Evolutionary conservation across 345 rosid genomes (phyloP).

Genomic region (Salix viminalis): DNA sequence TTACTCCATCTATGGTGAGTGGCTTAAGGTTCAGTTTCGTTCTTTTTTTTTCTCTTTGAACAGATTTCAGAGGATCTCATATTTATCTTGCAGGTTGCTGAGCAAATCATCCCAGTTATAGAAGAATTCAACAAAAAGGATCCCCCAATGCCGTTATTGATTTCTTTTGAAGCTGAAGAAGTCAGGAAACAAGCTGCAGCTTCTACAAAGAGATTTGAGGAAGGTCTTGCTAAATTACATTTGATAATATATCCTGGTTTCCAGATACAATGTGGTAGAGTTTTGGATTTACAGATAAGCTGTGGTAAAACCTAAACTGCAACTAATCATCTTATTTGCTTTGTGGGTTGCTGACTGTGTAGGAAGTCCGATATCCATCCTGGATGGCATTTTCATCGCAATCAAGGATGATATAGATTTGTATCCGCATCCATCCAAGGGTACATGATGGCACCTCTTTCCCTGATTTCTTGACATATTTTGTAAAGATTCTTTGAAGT

Average conservation of each 20-base stretch:
- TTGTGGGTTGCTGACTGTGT: slow-evolving; percentile 22
- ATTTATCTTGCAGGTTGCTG: slow-evolving; percentile 56
- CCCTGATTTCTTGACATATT: neutral
- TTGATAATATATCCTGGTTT: neutral
- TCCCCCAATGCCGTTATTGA: slow-evolving; percentile 57
- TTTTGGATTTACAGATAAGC: neutral
- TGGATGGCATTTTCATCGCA: slow-evolving; percentile 84
- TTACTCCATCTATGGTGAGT: slow-evolving; percentile 62
- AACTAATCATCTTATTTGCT: neutral
- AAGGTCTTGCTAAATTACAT: slow-evolving; percentile 40
- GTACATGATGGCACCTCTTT: slow-evolving; percentile 24
- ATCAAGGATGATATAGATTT: slow-evolving; percentile 88
- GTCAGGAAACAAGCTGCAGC: slow-evolving; percentile 75
- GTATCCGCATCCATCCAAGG: slow-evolving; percentile 66
- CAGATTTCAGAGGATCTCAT: neutral
- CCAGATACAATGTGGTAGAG: too few relatives aligned
- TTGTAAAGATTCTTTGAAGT: neutral
- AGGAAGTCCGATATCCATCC: slow-evolving; percentile 68
- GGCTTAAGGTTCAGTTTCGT: neutral
- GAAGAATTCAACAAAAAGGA: slow-evolving; percentile 53
- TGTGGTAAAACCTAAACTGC: slow-evolving; percentile 8
- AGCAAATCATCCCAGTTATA: slow-evolving; percentile 46
- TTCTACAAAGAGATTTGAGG: slow-evolving; percentile 72
- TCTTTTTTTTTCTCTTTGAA: neutral
- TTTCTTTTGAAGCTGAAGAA: slow-evolving; percentile 54